Percentiles rank a stretch among this genome's conserved stretches.
phyloP scores from a whole-genome alignment of 1,139 yeast species.

The Lodderomyces jiufengensis region DNA sequence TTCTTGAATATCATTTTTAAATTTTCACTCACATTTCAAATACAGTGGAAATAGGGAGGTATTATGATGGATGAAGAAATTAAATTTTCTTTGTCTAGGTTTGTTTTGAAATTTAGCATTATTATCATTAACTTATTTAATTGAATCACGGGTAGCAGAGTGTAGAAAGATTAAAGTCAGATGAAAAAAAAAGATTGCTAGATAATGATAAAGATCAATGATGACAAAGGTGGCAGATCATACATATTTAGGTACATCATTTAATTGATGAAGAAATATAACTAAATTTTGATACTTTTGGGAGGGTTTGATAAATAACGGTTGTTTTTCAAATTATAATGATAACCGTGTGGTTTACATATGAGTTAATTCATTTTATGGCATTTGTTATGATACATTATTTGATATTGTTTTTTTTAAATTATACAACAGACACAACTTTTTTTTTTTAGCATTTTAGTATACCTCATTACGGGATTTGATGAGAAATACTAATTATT shows the following conservation, averaged over 20 bases:
- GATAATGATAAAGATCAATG: too few species aligned
- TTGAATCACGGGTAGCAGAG: conserved; percentile 2
- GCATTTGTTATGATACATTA: too few species aligned
- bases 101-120: neutral
- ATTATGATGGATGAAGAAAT: conserved; percentile 2
- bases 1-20: too few species aligned
- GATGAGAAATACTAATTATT: neutral
- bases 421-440: too few species aligned
- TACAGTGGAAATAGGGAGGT: neutral
- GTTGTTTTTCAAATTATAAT: neutral
- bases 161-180: neutral
- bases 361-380: neutral
- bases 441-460: neutral
- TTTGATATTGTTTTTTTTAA: too few species aligned
- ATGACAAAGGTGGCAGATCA: neutral
- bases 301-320: neutral
- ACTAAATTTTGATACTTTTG: too few species aligned
- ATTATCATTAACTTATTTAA: too few species aligned
- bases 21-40: too few species aligned
- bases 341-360: neutral
- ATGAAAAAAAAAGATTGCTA: too few species aligned
- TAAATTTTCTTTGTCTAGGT: conserved; percentile 1
- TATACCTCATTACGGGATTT: conserved; percentile 4
- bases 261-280: too few species aligned
- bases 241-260: too few species aligned